Conservation (phyloP, 78 protist genomes). For the Dictyostelium purpureum region DNA sequence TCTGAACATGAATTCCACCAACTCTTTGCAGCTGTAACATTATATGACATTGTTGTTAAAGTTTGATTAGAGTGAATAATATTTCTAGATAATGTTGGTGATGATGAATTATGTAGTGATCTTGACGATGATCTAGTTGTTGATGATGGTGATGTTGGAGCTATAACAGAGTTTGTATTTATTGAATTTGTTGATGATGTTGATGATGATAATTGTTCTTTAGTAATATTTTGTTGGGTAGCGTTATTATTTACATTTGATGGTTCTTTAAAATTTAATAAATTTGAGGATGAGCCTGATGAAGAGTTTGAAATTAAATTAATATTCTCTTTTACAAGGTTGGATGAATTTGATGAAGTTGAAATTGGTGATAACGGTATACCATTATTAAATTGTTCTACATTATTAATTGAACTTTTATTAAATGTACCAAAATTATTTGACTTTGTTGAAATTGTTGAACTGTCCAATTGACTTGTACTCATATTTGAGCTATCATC, state of each 20-base stretch:
- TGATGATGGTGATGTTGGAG: slow-evolving; percentile 14
- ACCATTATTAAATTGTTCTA: background rate
- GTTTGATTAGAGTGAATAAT: slow-evolving; percentile 61
- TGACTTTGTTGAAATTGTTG: background rate
- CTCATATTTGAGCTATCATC: background rate
- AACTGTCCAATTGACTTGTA: background rate
- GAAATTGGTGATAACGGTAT: background rate
- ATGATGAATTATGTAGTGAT: background rate
- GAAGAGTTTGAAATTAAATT: background rate
- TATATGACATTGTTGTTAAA: slow-evolving; percentile 45
- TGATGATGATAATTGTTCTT: background rate
- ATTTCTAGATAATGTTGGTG: slow-evolving; percentile 60
- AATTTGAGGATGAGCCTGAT: background rate
- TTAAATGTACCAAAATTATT: background rate
- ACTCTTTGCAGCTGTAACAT: slow-evolving; percentile 73
- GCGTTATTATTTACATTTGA: background rate
- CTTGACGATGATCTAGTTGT: background rate
- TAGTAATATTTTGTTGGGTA: background rate
- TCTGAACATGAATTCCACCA: slow-evolving; percentile 74
- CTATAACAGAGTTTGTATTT: background rate
- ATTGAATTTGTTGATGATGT: background rate
- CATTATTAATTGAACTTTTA: background rate
- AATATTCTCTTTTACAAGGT: background rate
- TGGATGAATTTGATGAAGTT: background rate
- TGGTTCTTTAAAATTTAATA: slow-evolving; percentile 2